phyloP scores from a whole-genome alignment of 1,284 basidiomycete species.

The Microbotryum lychnidis-dioicae region DNA sequence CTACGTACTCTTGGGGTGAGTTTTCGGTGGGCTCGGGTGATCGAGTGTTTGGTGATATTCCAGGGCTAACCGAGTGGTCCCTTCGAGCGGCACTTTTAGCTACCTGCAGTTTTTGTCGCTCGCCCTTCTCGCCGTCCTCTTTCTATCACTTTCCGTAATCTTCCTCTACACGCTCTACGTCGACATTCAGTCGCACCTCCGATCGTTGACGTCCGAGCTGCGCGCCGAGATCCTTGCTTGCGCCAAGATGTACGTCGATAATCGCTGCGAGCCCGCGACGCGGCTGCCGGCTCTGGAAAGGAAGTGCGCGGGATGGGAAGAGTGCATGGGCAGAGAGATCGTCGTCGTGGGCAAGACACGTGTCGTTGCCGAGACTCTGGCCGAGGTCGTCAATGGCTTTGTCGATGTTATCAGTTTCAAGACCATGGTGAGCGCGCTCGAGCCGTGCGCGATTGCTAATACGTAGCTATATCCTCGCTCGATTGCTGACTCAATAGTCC shows the following conservation, averaged over 20 bases:
- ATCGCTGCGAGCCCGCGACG: constrained; percentile 59
- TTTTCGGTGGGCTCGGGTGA: constrained; percentile 28
- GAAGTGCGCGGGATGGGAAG: constrained; percentile 79
- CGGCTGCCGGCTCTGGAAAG: constrained; percentile 74
- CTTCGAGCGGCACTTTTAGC: constrained; percentile 42
- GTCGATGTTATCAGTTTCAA: constrained; percentile 97
- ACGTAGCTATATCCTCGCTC: background rate
- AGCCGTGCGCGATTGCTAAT: background rate
- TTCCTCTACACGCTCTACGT: constrained; percentile 82
- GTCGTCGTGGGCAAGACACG: constrained; percentile 71
- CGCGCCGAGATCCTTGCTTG: constrained; percentile 83
- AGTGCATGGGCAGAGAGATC: constrained; percentile 59
- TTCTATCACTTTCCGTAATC: constrained; percentile 73
- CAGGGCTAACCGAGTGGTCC: background rate
- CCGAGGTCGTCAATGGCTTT: constrained; percentile 91
- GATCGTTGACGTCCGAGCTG: constrained; percentile 81
- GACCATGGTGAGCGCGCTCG: constrained; percentile 59
- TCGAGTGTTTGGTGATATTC: background rate
- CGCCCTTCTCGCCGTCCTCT: constrained; percentile 69
- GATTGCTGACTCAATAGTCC: no score
- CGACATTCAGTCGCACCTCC: constrained; percentile 81
- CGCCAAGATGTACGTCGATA: constrained; percentile 65
- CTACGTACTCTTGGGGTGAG: constrained; percentile 64
- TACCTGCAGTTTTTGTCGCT: constrained; percentile 94
- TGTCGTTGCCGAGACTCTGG: constrained; percentile 88